Evolutionary conservation across 768 basidiomycete species (phyloP), one percentile per base, ranked within the genome.

Genomic region (Trametes punicea): DNA sequence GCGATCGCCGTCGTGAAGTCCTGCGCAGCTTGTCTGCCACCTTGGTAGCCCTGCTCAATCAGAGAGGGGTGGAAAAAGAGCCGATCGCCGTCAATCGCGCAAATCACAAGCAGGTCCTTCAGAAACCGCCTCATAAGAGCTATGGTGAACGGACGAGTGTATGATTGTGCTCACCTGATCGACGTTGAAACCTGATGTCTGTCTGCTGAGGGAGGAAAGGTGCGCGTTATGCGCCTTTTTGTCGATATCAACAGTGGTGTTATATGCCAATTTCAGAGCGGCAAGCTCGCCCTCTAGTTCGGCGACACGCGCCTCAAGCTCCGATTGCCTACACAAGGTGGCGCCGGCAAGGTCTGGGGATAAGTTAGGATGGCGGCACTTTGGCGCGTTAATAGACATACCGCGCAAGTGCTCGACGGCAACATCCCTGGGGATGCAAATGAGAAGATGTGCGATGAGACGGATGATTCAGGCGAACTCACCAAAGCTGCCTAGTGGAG

Each of bases 41-140:
- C 88, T 50, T 79, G 75, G 44, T 81, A 80, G 6, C 88, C 88
- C 68, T 84, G 82, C 27, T 65, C 67, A 36, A 91, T 71, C 55
- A 86, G 75, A 18, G 81, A 72, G 45, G 75, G 77, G 52, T 75
- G 74, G 73, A 91, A 90, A 62, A 88, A 71, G 60, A 82, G 81
- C 45, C 81, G 80, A 67, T 89, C 83, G 34, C 86, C 88, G 62
- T 90, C 85, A 64, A 91, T 77, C 60, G 87, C 79, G 65, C 87
- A 88, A 61, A 88, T 77, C 56, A 90, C 83, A 63, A 90, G 78
- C 39, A 86, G 80, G 61, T 80, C 77, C 70, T 83, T 82, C n/a
- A 26, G 20, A 6, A 44, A 15, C 20, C 4, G 4, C 42, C 25
- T 25, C 4, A 13, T 23, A 10, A 23, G 40, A 41, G 31, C 31